Conservation (phyloP, 176 grass and related monocot species). For the Rhynchospora pubera region DNA sequence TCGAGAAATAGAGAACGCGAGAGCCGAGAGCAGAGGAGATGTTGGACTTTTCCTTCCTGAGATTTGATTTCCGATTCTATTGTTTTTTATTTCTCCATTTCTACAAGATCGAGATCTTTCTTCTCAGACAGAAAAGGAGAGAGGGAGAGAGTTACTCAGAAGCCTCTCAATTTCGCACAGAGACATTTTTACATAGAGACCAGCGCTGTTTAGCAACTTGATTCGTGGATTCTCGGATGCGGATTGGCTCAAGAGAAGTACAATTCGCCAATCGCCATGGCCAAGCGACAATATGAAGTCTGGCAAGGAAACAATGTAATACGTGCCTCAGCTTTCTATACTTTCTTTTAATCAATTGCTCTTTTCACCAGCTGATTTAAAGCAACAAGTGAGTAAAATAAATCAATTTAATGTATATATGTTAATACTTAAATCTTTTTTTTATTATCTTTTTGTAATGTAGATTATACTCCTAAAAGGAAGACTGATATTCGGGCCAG, state of each 20-base stretch:
- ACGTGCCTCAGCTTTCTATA: not conserved
- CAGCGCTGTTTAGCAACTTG: not conserved
- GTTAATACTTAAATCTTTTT: not conserved
- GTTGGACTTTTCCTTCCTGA: not conserved
- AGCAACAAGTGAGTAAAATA: not conserved
- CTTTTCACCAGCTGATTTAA: not conserved
- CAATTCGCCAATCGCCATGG: constrained; percentile 34
- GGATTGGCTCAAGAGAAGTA: not conserved
- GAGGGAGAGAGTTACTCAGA: not conserved
- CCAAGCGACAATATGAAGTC: constrained; percentile 56
- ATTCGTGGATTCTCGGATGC: not conserved
- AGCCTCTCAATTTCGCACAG: not conserved
- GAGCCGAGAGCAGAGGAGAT: not conserved
- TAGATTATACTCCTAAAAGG: constrained; percentile 71
- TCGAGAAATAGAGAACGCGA: not conserved
- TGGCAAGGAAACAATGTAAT: constrained; percentile 96
- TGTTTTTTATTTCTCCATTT: not conserved
- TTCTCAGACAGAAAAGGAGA: not conserved
- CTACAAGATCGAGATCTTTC: not conserved
- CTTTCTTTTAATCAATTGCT: not conserved
- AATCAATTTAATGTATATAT: constrained; percentile 17
- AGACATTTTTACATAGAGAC: too few relatives aligned
- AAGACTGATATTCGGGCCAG: constrained; percentile 82
- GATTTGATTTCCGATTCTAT: not conserved
- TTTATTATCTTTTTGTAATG: constrained; percentile 24